Base-by-base conservation (phyloP, 2,329 filamentous ascomycete genomes). In the Aspergillus sp. region DNA sequence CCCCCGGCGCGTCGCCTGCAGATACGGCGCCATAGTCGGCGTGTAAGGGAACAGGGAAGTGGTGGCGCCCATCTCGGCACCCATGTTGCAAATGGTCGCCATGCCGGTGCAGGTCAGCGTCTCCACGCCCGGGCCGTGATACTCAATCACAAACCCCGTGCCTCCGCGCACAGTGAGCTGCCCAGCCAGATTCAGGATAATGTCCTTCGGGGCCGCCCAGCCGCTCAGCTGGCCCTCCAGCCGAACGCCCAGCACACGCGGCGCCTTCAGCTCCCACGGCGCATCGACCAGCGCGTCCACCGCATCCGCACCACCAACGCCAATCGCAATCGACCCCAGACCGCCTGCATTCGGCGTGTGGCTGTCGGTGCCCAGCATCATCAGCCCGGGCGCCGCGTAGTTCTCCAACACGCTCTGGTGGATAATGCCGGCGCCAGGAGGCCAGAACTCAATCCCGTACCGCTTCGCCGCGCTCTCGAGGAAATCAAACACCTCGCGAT, bases 351-450 rank as follows among this genome's bases (percentile, higher is more conserved):
- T 98, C 26, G 91, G 91, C 28, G 86, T 95, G 63, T 98, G 91
- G 52, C 85, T 93, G 63, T 98, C 91, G 17, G 91, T 98, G 35
- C 91, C 91, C 25, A 98, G 74, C 86, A 98, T 96, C 88, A 98
- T 95, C 48, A 96, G 65, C 30, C 91, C 91, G 13, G 91, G 91
- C n/a, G 89, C 78, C 20, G 88, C 84, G 57, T 98, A 98, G 66
- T 98, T 96, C 68, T 98, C 91, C 49, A 98, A 66, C 14, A 98
- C 91, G 32, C 85, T 93, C 72, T 98, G 91, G 65, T 98, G 91
- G 45, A 98, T 94, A 45, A 94, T 94, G 42, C 86, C 88, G 5
- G 88, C 86, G 39, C 88, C 88, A 0, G 86, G 86, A 2, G 86
- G 85, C 88, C 86, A 94, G 55, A 94, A 94, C 59, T 94, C 86